These are phyloP conservation scores for Medicago truncatula DNA, from an alignment of 306 rosid species.

Conservation along the genomic window DNA sequence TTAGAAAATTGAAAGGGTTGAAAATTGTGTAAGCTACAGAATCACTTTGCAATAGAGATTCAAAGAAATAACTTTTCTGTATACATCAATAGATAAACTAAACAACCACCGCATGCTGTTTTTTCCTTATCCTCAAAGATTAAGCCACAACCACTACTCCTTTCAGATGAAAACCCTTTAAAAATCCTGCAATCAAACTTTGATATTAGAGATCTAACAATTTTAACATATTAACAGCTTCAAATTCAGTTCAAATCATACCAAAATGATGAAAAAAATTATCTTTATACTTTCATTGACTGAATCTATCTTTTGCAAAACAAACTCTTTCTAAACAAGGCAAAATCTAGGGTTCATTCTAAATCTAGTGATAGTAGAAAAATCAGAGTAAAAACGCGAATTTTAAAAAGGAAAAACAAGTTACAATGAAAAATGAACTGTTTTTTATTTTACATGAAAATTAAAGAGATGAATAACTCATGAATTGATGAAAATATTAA, in stretches of 20 bases:
- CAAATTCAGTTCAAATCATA: neutral
- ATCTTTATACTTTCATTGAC: neutral
- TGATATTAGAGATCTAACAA: conserved; percentile 40
- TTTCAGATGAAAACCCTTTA: conserved; percentile 24
- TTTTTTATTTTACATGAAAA: neutral
- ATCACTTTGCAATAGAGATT: conserved; percentile 93
- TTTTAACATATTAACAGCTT: neutral
- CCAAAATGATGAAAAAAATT: neutral
- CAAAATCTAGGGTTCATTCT: neutral
- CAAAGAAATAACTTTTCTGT: conserved; percentile 81
- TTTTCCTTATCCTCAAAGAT: conserved; percentile 55
- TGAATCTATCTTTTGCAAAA: conserved; percentile 5
- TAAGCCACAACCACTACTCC: conserved; percentile 42
- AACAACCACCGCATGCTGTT: conserved; percentile 99
- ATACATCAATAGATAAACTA: conserved; percentile 75
- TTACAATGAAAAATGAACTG: neutral
- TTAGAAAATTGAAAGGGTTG: conserved; percentile 14
- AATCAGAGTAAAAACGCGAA: neutral
- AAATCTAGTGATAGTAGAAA: neutral
- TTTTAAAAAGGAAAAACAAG: neutral
- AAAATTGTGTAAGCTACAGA: conserved; percentile 58
- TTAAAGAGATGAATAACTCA: neutral
- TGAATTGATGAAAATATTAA: neutral
- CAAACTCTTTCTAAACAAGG: neutral
- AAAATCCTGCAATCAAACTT: conserved; percentile 48